Conservation (phyloP, 352 stramenopile species). For the Globisporangium paroecandrum region DNA sequence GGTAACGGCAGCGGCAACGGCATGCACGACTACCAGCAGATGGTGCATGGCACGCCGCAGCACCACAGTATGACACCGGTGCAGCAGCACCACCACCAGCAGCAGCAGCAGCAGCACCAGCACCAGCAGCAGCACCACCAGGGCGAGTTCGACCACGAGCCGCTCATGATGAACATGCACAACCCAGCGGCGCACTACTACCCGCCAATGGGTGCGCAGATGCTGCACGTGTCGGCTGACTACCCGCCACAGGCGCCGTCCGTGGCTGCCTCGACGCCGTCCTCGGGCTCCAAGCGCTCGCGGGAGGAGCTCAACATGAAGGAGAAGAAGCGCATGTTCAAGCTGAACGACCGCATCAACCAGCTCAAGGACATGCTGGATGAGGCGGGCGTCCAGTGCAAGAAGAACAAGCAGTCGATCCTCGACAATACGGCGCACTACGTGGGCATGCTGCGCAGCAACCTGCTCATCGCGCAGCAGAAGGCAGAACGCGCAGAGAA, state of each 20-base stretch:
- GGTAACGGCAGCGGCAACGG: constrained; percentile 17
- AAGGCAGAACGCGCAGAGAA: constrained; percentile 55
- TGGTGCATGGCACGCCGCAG: constrained; percentile 37
- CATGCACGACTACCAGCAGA: constrained; percentile 39
- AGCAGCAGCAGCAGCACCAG: constrained; percentile 46
- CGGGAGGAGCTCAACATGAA: constrained; percentile 81
- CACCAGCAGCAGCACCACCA: constrained; percentile 38
- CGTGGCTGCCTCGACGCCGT: constrained; percentile 18
- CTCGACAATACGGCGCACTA: constrained; percentile 70
- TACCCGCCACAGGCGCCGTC: constrained; percentile 11
- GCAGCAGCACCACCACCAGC: constrained; percentile 44
- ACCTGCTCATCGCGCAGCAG: constrained; percentile 54
- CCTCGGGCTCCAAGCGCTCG: constrained; percentile 50
- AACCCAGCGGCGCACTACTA: constrained; percentile 38
- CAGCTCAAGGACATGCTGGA: constrained; percentile 66
- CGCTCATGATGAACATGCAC: constrained; percentile 57
- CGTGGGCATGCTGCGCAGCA: constrained; percentile 61
- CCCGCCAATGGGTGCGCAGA: constrained; percentile 35
- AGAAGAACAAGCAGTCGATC: constrained; percentile 82
- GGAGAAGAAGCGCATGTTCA: constrained; percentile 90
- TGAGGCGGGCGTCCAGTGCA: constrained; percentile 61
- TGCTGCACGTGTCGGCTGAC: constrained; percentile 52
- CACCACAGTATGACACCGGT: constrained; percentile 35
- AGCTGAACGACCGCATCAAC: constrained; percentile 85
- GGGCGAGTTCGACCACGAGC: constrained; percentile 53